Evolutionary conservation across 306 rosid genomes (phyloP).

Genomic region (Vigna angularis): DNA sequence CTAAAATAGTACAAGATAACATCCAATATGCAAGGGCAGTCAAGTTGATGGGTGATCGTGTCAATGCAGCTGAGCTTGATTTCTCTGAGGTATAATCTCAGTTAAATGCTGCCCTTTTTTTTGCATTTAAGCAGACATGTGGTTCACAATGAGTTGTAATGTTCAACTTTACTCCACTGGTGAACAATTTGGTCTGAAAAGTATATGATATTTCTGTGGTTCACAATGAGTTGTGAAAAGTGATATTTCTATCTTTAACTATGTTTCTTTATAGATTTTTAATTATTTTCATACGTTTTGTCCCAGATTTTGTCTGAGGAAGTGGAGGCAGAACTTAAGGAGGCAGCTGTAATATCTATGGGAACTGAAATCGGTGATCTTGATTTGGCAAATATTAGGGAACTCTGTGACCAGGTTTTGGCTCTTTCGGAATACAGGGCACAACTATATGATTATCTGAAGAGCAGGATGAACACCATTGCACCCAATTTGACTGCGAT

Average conservation of each 20-base stretch:
- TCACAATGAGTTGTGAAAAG: not conserved
- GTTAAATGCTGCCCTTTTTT: not conserved
- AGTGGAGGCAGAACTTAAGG: constrained; percentile 81
- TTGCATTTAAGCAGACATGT: not conserved
- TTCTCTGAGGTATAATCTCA: constrained; percentile 77
- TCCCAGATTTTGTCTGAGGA: constrained; percentile 78
- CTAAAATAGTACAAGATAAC: constrained; percentile 86
- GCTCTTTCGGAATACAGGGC: constrained; percentile 92
- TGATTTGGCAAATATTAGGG: constrained; percentile 78
- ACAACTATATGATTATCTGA: constrained; percentile 82
- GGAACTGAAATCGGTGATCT: constrained; percentile 97
- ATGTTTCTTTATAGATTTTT: not conserved
- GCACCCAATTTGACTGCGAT: constrained; percentile 95
- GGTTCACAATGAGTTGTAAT: not conserved
- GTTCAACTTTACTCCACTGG: not conserved
- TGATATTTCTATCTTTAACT: not conserved
- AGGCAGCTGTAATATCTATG: constrained; percentile 89
- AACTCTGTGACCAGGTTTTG: constrained; percentile 92
- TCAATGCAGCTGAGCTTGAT: constrained; percentile 82
- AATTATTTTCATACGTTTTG: not conserved
- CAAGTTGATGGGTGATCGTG: constrained; percentile 92
- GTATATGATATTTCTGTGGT: not conserved
- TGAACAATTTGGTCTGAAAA: not conserved
- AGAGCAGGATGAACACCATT: constrained; percentile 89
- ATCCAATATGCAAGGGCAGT: constrained; percentile 83